A percentile compares a stretch with the other conserved stretches of the same genome.
Evolutionary conservation across 2,329 filamentous ascomycete genomes (phyloP).

Genomic region (Aphanoascus verrucosus): DNA sequence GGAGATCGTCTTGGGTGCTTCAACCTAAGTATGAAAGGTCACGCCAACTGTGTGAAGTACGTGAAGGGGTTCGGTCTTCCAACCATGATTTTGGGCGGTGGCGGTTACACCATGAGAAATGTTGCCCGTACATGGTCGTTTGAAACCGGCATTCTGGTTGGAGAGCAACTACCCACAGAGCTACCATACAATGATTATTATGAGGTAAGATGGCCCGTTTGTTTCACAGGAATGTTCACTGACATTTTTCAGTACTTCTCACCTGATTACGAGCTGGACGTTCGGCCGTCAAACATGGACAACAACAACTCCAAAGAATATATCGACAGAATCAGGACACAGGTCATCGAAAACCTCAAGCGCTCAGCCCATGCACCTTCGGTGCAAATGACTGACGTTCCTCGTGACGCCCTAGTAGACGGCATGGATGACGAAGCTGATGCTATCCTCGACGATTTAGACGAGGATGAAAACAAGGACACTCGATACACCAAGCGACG

Average conservation of each 20-base stretch:
- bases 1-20: slow-evolving; percentile 59
- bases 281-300: slow-evolving; percentile 61
- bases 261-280: slow-evolving; percentile 59
- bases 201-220: slow-evolving; percentile 39
- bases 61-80: slow-evolving; percentile 58
- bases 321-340: slow-evolving; percentile 54
- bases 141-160: slow-evolving; percentile 72
- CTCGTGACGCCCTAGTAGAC: slow-evolving; percentile 43
- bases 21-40: slow-evolving; percentile 59
- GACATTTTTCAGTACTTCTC: slow-evolving; percentile 47
- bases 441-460: slow-evolving; percentile 55
- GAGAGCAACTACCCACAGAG: slow-evolving; percentile 67
- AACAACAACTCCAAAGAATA: slow-evolving; percentile 60
- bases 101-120: slow-evolving; percentile 60
- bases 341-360: slow-evolving; percentile 57
- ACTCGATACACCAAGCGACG: slow-evolving; percentile 68
- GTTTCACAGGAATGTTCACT: slow-evolving; percentile 3
- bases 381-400: slow-evolving; percentile 55
- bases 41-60: slow-evolving; percentile 59
- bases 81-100: slow-evolving; percentile 55
- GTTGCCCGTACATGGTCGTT: slow-evolving; percentile 52
- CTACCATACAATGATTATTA: slow-evolving; percentile 97
- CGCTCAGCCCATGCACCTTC: slow-evolving; percentile 53
- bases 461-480: slow-evolving; percentile 81
- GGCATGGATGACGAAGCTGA: slow-evolving; percentile 56